Percentiles rank a stretch among this genome's conserved stretches.
phyloP scores from a whole-genome alignment of 306 rosid genomes.

The Datisca glomerata region DNA sequence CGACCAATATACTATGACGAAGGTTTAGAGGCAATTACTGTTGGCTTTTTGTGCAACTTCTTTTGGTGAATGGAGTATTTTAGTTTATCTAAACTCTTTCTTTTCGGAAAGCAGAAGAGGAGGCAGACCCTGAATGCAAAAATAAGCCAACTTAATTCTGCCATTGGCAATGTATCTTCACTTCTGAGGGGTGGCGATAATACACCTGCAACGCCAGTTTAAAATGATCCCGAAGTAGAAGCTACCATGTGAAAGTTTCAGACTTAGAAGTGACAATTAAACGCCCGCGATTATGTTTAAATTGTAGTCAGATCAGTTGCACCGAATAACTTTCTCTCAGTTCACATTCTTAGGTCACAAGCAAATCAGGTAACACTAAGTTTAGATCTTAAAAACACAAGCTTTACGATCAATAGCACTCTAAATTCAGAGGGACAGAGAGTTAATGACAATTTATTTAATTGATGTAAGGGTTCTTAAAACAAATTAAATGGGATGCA shows the following conservation, averaged over 20 bases:
- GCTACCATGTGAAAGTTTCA: slow-evolving; percentile 56
- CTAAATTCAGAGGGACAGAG: too few relatives aligned
- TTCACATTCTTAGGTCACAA: too few relatives aligned
- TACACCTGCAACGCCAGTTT: slow-evolving; percentile 30
- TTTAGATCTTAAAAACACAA: too few relatives aligned
- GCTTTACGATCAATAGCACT: too few relatives aligned
- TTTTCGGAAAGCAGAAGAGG: slow-evolving; percentile 47
- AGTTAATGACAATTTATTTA: too few relatives aligned
- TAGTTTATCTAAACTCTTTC: background rate
- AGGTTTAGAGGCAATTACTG: slow-evolving; percentile 69
- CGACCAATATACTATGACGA: slow-evolving; percentile 81
- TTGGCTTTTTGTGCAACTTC: background rate
- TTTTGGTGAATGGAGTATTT: background rate
- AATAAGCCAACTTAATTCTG: slow-evolving; percentile 80
- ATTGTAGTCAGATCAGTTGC: too few relatives aligned
- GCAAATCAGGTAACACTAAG: too few relatives aligned
- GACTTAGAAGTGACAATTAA: too few relatives aligned
- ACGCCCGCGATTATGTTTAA: too few relatives aligned
- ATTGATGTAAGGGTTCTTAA: too few relatives aligned
- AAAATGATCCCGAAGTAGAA: slow-evolving; percentile 70
- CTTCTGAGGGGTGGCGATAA: slow-evolving; percentile 83
- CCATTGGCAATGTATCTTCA: slow-evolving; percentile 89
- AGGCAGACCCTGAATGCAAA: slow-evolving; percentile 71
- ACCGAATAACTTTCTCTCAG: too few relatives aligned
- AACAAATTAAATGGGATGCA: too few relatives aligned